phyloP scores from a whole-genome alignment of 2,329 filamentous ascomycete species.

The Ploettnerulaceae sp. region DNA sequence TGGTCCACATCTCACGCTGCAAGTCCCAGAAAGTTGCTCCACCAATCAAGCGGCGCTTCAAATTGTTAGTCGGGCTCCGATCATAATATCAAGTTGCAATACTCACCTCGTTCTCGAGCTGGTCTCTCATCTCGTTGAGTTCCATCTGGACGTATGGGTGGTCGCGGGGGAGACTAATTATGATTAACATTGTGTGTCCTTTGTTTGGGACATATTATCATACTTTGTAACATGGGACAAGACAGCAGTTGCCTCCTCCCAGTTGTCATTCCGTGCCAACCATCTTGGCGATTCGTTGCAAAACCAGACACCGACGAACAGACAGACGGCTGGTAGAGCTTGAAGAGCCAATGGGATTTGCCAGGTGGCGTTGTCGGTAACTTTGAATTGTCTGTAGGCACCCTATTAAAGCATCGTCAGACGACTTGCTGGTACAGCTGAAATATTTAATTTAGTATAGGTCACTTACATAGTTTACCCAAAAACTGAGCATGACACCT shows the following conservation, averaged over 20 bases:
- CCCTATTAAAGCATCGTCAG: constrained; percentile 13
- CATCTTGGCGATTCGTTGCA: constrained; percentile 61
- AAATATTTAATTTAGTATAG: background rate
- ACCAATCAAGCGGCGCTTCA: constrained; percentile 39
- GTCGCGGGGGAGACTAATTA: constrained; percentile 44
- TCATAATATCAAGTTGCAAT: background rate
- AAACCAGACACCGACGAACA: constrained; percentile 56
- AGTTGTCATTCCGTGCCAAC: constrained; percentile 62
- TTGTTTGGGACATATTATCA: background rate
- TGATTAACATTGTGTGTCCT: constrained; percentile 37
- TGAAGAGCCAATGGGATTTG: constrained; percentile 62
- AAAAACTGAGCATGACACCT: constrained; percentile 41
- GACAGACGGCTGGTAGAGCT: constrained; percentile 55
- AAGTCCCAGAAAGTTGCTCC: constrained; percentile 45
- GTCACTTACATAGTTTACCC: constrained; percentile 46
- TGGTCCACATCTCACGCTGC: constrained; percentile 58
- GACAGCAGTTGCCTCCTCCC: constrained; percentile 55
- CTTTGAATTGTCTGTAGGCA: constrained; percentile 35
- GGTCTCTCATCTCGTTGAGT: constrained; percentile 43
- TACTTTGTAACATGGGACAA: constrained; percentile 46
- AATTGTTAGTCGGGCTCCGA: background rate
- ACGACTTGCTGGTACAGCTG: background rate
- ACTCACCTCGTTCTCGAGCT: constrained; percentile 45
- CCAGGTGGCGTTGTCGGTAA: constrained; percentile 46
- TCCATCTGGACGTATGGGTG: constrained; percentile 51